These are phyloP conservation scores for Phytophthora nicotianae DNA, from an alignment of 352 stramenopile genomes.

Conservation along the genomic window DNA sequence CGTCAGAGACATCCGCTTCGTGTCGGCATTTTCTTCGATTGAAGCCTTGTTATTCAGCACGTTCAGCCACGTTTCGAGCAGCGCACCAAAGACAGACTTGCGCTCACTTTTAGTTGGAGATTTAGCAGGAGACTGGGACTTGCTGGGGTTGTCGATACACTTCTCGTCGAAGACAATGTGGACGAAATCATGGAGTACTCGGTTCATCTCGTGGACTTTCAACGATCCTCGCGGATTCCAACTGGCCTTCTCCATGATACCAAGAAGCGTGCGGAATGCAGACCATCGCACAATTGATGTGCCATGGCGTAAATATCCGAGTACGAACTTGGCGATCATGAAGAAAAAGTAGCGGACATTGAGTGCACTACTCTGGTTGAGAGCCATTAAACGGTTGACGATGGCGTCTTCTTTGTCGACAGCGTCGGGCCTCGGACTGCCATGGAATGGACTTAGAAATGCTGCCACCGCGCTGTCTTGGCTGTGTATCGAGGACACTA, in stretches of 20 bases:
- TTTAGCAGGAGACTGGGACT: slow-evolving; percentile 4
- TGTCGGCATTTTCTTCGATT: slow-evolving; percentile 45
- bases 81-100: slow-evolving; percentile 42
- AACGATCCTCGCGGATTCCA: slow-evolving; percentile 48
- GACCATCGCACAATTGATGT: slow-evolving; percentile 47
- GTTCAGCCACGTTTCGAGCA: slow-evolving; percentile 62
- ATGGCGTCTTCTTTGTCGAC: slow-evolving; percentile 34
- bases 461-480: slow-evolving; percentile 51
- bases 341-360: slow-evolving; percentile 66
- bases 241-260: slow-evolving; percentile 62
- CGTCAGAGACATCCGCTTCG: slow-evolving; percentile 49
- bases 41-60: slow-evolving; percentile 51
- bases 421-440: slow-evolving; percentile 3
- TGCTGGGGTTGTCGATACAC: slow-evolving; percentile 28
- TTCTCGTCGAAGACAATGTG: slow-evolving; percentile 64
- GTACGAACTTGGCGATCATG: slow-evolving; percentile 47
- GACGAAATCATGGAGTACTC: slow-evolving; percentile 60
- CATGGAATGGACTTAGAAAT: slow-evolving; percentile 62
- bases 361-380: slow-evolving; percentile 38
- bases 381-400: slow-evolving; percentile 34
- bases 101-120: slow-evolving; percentile 5
- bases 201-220: slow-evolving; percentile 44
- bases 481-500: slow-evolving; percentile 64
- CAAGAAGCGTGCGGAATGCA: slow-evolving; percentile 60
- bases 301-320: slow-evolving; percentile 59